Evolutionary conservation across 352 stramenopile species (phyloP).

Genomic region (Phytopythium aichiense): DNA sequence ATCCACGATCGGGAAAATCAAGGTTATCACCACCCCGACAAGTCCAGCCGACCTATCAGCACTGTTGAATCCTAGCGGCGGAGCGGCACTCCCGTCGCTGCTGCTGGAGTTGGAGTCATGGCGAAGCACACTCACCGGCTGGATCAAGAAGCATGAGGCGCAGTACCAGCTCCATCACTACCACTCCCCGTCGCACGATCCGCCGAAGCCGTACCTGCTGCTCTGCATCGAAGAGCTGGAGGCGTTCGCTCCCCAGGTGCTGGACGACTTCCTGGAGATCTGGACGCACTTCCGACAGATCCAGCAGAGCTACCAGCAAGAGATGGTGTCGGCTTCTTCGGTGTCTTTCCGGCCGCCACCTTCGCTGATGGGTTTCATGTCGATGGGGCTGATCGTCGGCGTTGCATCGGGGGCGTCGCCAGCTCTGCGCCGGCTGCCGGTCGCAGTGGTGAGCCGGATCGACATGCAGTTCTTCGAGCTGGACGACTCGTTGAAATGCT

Average conservation of each 20-base stretch:
- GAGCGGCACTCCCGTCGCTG: background rate
- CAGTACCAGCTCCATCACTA: constrained; percentile 29
- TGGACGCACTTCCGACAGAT: constrained; percentile 49
- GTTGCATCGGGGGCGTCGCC: constrained; percentile 65
- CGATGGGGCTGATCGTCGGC: constrained; percentile 62
- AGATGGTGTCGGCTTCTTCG: constrained; percentile 5
- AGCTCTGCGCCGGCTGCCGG: constrained; percentile 56
- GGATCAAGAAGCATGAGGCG: constrained; percentile 20
- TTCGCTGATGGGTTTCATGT: constrained; percentile 10
- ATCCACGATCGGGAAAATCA: background rate
- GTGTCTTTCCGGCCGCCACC: background rate
- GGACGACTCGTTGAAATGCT: constrained; percentile 72
- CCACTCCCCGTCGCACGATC: background rate
- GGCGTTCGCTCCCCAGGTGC: constrained; percentile 41
- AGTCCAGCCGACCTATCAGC: background rate
- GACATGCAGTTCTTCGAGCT: constrained; percentile 78
- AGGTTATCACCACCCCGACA: background rate
- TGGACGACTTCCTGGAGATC: constrained; percentile 70
- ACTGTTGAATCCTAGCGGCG: background rate
- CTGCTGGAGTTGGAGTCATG: background rate
- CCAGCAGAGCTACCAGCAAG: constrained; percentile 10
- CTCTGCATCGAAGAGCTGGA: constrained; percentile 81
- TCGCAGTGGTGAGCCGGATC: constrained; percentile 42
- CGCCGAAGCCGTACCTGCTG: constrained; percentile 40
- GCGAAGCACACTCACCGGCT: background rate